Base-by-base conservation (phyloP, 1,139 yeast genomes). In the Scheffersomyces illinoinensis region DNA sequence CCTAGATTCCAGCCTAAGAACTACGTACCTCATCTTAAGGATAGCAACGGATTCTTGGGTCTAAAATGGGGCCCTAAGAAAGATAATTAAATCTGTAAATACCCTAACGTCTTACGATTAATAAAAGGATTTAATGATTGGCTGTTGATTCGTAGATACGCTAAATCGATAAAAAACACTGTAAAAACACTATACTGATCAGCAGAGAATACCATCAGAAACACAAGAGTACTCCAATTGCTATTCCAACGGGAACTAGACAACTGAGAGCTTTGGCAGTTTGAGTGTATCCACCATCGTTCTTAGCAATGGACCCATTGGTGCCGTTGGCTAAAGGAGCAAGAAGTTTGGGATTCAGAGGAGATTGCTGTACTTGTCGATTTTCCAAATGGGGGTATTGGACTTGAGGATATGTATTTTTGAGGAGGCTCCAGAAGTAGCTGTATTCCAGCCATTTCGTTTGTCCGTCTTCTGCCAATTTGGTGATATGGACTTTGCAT, bases 21-120 rank as follows among this genome's bases (percentile, higher is more conserved):
- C 59, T 77, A 73, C 60, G 76, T 73, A 24, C 83, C 79, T 4
- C 71, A 70, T 53, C 61, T 70, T 48, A 62, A 68, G 21, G 71
- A 74, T 19, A 77, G 76, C 21, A 71, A 78, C 6, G 93, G 95
- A 0, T 90, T 91, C 69, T 79, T 91, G 63, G 96, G 96, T 18
- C 86, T 91, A 53, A 89, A 87, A 66, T 91, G 97, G 97, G 97
- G 97, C 1, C 89, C 92, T 23, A 88, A 85, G 72, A 85, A 84
- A 65, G 85, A 85, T 56, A 79, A 75, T 57, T 63, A 58, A 57
- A 39, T 33, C 43, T 33, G 10, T 12, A 7, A 12, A 33, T 33
- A 33, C 43, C 51, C 51, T 24, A 47, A 54, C 46, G 43, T 33
- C 43, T 33, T 33, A 33, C 17, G 43, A 33, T 33, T 33, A 33